Conservation (phyloP, 768 basidiomycete species). For the Xerocomellus intermedius region DNA sequence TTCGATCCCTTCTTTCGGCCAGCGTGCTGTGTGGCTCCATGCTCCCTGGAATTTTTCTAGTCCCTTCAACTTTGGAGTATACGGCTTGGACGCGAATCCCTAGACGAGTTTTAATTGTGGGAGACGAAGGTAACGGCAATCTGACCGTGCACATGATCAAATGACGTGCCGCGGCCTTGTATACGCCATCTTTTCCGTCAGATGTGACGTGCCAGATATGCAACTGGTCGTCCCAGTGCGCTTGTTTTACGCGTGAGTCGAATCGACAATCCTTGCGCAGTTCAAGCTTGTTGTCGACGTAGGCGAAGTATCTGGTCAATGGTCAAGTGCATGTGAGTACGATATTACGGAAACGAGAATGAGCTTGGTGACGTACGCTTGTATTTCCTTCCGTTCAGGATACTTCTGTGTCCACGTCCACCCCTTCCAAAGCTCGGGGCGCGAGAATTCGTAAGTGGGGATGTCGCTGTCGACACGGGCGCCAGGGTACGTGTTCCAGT, state of each 20-base stretch:
- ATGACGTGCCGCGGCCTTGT: constrained; percentile 11
- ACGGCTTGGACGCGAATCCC: constrained; percentile 12
- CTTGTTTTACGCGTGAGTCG: constrained; percentile 8
- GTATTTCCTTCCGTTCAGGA: constrained; percentile 12
- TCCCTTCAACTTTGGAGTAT: constrained; percentile 11
- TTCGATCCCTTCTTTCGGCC: constrained; percentile 18
- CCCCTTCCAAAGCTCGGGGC: constrained; percentile 12
- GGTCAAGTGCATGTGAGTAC: not conserved
- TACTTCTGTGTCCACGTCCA: constrained; percentile 17
- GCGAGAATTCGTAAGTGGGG: constrained; percentile 9
- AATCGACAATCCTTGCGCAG: constrained; percentile 19
- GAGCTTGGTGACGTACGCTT: not conserved
- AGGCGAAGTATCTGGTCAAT: constrained; percentile 10
- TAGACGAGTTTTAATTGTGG: not conserved
- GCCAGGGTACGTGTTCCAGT: constrained; percentile 16
- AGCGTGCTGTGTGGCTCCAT: constrained; percentile 11
- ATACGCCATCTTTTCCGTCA: constrained; percentile 6
- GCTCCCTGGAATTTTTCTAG: constrained; percentile 7
- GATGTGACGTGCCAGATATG: constrained; percentile 8
- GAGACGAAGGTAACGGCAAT: not conserved
- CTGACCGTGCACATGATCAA: constrained; percentile 15
- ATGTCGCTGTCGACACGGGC: constrained; percentile 11
- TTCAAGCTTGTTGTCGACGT: constrained; percentile 9
- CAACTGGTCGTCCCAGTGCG: constrained; percentile 9
- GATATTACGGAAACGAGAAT: not conserved